Conservation (phyloP, 352 stramenopile genomes). For the Thraustochytrium sp. region DNA sequence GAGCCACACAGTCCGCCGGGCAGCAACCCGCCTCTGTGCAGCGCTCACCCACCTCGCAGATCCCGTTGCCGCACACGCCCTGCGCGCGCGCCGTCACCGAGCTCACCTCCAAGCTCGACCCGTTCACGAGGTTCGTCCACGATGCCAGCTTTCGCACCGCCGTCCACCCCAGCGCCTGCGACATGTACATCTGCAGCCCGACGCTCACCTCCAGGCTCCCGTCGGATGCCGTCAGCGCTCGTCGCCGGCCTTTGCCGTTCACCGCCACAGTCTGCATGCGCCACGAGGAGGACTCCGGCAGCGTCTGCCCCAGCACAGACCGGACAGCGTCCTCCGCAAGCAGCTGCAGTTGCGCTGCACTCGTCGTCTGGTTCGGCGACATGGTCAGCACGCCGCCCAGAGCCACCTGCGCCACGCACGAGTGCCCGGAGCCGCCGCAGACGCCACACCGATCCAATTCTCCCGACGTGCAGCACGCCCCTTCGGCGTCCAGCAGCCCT, state of each 20-base stretch:
- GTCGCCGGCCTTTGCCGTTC: no score
- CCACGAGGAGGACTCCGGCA: no score
- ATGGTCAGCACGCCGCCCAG: not conserved
- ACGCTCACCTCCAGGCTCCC: no score
- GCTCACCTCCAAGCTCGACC: not conserved
- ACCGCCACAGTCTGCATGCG: no score
- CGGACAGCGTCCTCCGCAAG: not conserved
- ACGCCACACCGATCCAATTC: conserved; percentile 6
- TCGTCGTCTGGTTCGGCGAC: not conserved
- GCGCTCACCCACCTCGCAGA: conserved; percentile 6
- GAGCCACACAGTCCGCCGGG: not conserved
- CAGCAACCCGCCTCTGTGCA: not conserved
- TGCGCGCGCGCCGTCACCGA: not conserved
- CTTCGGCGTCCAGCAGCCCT: conserved; percentile 5
- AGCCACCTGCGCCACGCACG: not conserved
- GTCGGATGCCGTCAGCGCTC: no score
- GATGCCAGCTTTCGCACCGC: not conserved
- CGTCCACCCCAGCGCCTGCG: no score
- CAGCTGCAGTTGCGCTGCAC: not conserved
- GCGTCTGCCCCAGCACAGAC: no score
- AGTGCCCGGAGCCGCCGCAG: conserved; percentile 15
- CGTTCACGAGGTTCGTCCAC: not conserved
- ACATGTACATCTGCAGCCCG: no score
- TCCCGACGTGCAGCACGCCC: not conserved
- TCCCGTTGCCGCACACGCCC: conserved; percentile 10